phyloP scores from a whole-genome alignment of 495 filamentous ascomycete genomes.

The Cercophora samala region DNA sequence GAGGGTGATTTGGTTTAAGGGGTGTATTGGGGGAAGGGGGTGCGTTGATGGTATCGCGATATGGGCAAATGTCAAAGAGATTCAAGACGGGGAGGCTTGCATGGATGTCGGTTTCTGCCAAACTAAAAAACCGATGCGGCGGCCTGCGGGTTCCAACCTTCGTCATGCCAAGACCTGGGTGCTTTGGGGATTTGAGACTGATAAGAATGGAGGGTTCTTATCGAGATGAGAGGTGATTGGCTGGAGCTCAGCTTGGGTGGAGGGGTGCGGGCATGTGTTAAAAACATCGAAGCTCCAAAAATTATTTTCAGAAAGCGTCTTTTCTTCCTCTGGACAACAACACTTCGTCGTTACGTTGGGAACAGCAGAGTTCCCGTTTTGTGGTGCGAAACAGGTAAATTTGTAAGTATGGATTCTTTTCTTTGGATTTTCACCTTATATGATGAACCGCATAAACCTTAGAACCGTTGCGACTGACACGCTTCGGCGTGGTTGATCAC shows the following conservation, averaged over 20 bases:
- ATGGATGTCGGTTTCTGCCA: neutral
- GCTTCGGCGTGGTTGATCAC: constrained; percentile 59
- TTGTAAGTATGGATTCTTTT: constrained; percentile 24
- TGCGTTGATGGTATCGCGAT: constrained; percentile 3
- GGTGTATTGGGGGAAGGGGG: neutral
- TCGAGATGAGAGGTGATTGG: neutral
- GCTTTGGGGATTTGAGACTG: neutral
- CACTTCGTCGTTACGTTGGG: neutral
- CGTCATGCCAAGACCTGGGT: neutral
- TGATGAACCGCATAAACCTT: constrained; percentile 49
- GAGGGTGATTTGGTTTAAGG: neutral
- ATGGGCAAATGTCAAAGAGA: neutral
- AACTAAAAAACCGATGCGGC: neutral
- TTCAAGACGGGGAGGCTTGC: neutral
- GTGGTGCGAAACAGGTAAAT: neutral
- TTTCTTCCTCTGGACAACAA: neutral
- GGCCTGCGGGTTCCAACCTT: too few species aligned
- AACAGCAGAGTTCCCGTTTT: neutral
- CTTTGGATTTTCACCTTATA: constrained; percentile 5
- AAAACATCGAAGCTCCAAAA: neutral
- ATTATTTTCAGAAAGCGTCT: neutral
- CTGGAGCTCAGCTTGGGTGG: neutral
- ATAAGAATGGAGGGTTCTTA: neutral
- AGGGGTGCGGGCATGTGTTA: neutral
- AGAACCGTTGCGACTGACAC: constrained; percentile 98